Conservation (phyloP, 169 alveolate species). For the Eimeria falciformis region DNA sequence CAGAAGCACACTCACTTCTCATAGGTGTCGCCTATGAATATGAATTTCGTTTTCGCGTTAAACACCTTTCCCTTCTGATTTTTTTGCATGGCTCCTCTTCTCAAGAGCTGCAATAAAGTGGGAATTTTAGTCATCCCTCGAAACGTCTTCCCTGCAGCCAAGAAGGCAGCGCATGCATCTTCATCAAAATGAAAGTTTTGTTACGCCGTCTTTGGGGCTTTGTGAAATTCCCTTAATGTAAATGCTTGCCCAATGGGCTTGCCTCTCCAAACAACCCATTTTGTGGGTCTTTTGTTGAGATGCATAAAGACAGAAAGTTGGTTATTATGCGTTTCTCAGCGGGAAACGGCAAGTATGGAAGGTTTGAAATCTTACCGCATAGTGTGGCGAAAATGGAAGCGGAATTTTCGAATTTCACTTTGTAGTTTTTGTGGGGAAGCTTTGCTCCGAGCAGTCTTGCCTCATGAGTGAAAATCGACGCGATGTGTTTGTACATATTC, state of each 20-base stretch:
- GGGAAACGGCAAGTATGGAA: neutral
- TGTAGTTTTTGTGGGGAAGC: neutral
- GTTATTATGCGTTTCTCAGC: no score
- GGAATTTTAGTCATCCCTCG: conserved; percentile 16
- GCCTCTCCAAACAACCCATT: no score
- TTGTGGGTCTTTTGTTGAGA: no score
- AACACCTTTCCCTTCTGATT: neutral
- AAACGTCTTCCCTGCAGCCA: neutral
- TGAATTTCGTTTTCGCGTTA: neutral
- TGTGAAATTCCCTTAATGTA: no score
- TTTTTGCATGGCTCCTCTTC: neutral
- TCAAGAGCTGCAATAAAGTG: neutral
- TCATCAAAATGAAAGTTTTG: no score
- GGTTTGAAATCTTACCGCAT: neutral
- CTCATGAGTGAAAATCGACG: neutral
- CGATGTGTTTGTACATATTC: neutral
- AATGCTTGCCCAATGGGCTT: no score
- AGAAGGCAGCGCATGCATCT: no score
- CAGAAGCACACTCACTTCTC: conserved; percentile 9
- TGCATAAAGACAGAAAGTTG: no score
- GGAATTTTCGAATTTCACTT: neutral
- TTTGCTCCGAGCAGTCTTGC: neutral
- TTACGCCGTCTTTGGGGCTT: no score
- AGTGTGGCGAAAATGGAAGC: neutral
- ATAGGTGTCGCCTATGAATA: conserved; percentile 57